A percentile compares a stretch with the other conserved stretches of the same genome.
phyloP scores from a whole-genome alignment of 306 rosid species.

The Sesbania bispinosa region DNA sequence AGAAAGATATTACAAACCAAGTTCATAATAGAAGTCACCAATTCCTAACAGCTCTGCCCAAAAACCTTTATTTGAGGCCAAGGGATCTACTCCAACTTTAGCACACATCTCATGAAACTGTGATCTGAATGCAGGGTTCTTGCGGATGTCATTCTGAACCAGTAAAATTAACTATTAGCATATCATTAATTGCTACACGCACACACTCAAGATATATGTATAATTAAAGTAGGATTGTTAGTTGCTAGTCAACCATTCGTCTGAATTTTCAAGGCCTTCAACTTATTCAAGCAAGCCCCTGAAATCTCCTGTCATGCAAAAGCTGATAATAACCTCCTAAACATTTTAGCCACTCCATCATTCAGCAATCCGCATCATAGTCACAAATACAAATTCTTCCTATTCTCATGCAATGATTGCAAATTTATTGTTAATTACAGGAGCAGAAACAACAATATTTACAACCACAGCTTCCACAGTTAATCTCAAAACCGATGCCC shows the following conservation, averaged over 20 bases:
- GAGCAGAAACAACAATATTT: background rate
- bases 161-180: conserved; percentile 8
- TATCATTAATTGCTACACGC: background rate
- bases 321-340: background rate
- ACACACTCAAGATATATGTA: background rate
- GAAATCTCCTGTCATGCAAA: background rate
- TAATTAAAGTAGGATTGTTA: background rate
- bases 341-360: background rate
- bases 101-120: conserved; percentile 98
- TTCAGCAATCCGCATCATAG: background rate
- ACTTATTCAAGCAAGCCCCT: background rate
- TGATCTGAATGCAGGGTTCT: conserved; percentile 96
- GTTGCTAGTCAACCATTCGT: background rate
- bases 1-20: conserved; percentile 62
- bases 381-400: background rate
- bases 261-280: background rate
- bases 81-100: conserved; percentile 96
- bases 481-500: background rate
- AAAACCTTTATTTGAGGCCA: conserved; percentile 94
- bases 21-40: conserved; percentile 95
- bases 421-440: background rate
- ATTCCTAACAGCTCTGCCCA: conserved; percentile 98
- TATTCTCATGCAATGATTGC: background rate
- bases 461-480: background rate
- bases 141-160: conserved; percentile 84